Evolutionary conservation across 306 rosid genomes (phyloP).

Genomic region (Citrullus mucosospermus): DNA sequence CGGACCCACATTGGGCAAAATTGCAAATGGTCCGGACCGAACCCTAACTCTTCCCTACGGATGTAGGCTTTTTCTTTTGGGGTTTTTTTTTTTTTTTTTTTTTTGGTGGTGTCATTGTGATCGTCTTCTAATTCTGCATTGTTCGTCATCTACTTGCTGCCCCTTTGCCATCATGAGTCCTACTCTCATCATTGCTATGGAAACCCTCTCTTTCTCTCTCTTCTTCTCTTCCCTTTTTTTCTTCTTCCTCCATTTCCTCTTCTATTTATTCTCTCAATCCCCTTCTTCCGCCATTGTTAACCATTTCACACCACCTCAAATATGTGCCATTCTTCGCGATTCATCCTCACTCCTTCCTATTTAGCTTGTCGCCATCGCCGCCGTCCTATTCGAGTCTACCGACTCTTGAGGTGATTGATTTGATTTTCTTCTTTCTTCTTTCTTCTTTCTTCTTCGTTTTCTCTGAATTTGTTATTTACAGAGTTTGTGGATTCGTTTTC

Average conservation of each 20-base stretch:
- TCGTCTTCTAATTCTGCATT: conserved; percentile 25
- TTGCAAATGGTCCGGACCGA: neutral
- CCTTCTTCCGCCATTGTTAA: neutral
- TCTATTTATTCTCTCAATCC: neutral
- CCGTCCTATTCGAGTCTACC: conserved; percentile 27
- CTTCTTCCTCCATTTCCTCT: neutral
- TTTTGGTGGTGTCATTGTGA: neutral
- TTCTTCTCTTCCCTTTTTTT: neutral
- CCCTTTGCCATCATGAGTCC: conserved; percentile 56
- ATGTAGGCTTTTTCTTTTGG: neutral
- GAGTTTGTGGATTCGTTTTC: neutral
- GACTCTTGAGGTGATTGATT: conserved; percentile 39
- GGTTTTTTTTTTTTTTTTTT: neutral
- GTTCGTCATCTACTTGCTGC: conserved; percentile 35
- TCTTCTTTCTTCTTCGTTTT: neutral
- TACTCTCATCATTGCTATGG: conserved; percentile 55
- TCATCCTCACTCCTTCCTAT: conserved; percentile 4
- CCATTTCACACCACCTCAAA: neutral
- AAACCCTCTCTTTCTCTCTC: conserved; percentile 24
- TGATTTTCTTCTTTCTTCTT: no score
- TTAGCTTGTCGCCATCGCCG: conserved; percentile 16
- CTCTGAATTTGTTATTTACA: neutral
- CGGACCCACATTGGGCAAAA: no score
- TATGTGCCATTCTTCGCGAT: conserved; percentile 36
- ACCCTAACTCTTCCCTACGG: neutral